phyloP scores from a whole-genome alignment of 805 yeast genomes.

The Schizosaccharomyces lindneri region DNA sequence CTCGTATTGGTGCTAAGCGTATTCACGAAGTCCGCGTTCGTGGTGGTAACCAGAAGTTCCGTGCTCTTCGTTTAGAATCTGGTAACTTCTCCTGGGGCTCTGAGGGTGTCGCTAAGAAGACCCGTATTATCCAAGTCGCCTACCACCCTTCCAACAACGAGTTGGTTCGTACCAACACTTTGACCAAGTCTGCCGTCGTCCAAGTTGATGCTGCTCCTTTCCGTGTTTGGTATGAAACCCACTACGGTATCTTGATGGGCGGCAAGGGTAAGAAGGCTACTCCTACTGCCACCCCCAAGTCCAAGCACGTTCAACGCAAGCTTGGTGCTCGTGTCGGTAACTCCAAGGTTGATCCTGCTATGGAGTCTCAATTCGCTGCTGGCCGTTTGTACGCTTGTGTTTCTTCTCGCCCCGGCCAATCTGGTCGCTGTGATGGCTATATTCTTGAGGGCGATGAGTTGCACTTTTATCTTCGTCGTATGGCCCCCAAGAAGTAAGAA shows the following conservation, averaged over 20 bases:
- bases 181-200: conserved; percentile 95
- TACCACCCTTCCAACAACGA: conserved; percentile 99
- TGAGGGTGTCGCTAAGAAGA: conserved; percentile 94
- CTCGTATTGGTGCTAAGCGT: conserved; percentile 93
- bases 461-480: conserved; percentile 99
- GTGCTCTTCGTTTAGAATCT: conserved; percentile 97
- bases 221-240: conserved; percentile 97
- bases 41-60: conserved; percentile 99
- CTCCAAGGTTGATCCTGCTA: conserved; percentile 71
- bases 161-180: conserved; percentile 97
- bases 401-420: conserved; percentile 99
- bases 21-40: conserved; percentile 98
- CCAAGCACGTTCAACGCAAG: conserved; percentile 69
- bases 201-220: conserved; percentile 99
- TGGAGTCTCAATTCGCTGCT: conserved; percentile 89
- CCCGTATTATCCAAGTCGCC: conserved; percentile 92
- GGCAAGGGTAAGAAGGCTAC: conserved; percentile 29
- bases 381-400: conserved; percentile 97
- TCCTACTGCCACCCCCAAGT: conserved; percentile 10
- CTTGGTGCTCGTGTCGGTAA: conserved; percentile 74
- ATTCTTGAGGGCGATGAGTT: conserved; percentile 99
- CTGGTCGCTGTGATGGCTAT: conserved; percentile 99
- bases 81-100: conserved; percentile 98
- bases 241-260: conserved; percentile 86
- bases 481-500: conserved; percentile 12